These are phyloP conservation scores for Pisolithus marmoratus DNA, from an alignment of 768 basidiomycete genomes.

Conservation along the genomic window DNA sequence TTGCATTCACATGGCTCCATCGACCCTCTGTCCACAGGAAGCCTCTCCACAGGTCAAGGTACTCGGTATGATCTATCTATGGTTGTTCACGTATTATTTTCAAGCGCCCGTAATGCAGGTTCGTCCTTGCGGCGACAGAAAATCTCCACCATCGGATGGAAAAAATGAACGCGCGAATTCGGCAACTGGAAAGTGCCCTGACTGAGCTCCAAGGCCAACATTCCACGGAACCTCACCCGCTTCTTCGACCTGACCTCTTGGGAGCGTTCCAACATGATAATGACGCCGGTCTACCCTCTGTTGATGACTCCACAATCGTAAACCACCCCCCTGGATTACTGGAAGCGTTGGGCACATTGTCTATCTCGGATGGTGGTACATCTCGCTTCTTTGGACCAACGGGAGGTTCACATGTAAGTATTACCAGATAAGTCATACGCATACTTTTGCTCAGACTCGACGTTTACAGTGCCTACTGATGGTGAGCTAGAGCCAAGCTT, in stretches of 20 bases:
- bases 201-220: conserved; percentile 42
- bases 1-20: background rate
- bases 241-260: conserved; percentile 37
- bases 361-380: conserved; percentile 54
- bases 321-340: conserved; percentile 36
- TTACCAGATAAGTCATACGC: background rate
- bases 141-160: conserved; percentile 56
- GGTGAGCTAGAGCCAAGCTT: conserved; percentile 14
- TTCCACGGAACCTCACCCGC: conserved; percentile 52
- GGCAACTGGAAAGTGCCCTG: conserved; percentile 58
- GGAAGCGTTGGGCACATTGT: conserved; percentile 55
- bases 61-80: conserved; percentile 43
- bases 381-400: conserved; percentile 62
- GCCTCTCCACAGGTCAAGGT: conserved; percentile 72
- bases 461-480: conserved; percentile 27
- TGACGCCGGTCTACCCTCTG: conserved; percentile 15
- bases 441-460: conserved; percentile 1
- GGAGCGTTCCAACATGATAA: too few relatives aligned
- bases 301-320: conserved; percentile 18
- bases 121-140: conserved; percentile 61
- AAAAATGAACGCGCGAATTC: conserved; percentile 48
- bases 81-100: background rate
- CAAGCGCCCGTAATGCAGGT: conserved; percentile 25
- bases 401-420: conserved; percentile 59
- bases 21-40: conserved; percentile 36